Evolutionary conservation across 2,329 filamentous ascomycete species (phyloP).

Genomic region (Sporothrix brunneoviolacea): DNA sequence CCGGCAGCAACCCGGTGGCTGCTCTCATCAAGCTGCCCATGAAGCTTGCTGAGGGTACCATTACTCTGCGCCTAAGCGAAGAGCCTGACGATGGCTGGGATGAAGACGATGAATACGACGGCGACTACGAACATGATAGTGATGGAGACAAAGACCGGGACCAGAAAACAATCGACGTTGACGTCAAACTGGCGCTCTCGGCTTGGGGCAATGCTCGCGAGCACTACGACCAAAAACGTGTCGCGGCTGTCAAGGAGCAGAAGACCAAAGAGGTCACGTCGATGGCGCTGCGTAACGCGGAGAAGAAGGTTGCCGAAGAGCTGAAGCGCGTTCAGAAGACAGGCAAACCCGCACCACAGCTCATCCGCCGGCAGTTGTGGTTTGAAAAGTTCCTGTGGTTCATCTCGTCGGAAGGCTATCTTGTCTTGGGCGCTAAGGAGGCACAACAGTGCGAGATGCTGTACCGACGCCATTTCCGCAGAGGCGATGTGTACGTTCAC

Average conservation of each 20-base stretch:
- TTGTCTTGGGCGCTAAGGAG: constrained; percentile 85
- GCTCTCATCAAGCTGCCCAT: constrained; percentile 79
- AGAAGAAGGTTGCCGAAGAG: constrained; percentile 80
- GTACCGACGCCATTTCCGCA: constrained; percentile 79
- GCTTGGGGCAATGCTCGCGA: constrained; percentile 86
- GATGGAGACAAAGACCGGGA: constrained; percentile 40
- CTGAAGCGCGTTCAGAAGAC: constrained; percentile 84
- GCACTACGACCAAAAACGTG: constrained; percentile 86
- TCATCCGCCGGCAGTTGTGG: constrained; percentile 79
- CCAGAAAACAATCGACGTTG: constrained; percentile 54
- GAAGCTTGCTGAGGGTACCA: constrained; percentile 81
- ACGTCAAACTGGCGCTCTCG: constrained; percentile 75
- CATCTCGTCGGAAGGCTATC: constrained; percentile 88
- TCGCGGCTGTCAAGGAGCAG: constrained; percentile 77
- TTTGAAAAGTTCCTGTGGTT: constrained; percentile 98
- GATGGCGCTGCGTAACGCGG: constrained; percentile 79
- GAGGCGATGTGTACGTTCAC: constrained; percentile 87
- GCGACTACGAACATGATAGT: constrained; percentile 50
- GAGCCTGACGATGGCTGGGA: constrained; percentile 52
- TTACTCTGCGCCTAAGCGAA: constrained; percentile 73
- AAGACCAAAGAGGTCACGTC: constrained; percentile 77
- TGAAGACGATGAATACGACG: constrained; percentile 52
- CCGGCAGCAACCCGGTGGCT: constrained; percentile 77
- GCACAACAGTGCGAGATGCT: constrained; percentile 83
- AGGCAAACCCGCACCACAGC: constrained; percentile 80